phyloP scores from a whole-genome alignment of 345 rosid genomes.

The Eucalyptus regnans region DNA sequence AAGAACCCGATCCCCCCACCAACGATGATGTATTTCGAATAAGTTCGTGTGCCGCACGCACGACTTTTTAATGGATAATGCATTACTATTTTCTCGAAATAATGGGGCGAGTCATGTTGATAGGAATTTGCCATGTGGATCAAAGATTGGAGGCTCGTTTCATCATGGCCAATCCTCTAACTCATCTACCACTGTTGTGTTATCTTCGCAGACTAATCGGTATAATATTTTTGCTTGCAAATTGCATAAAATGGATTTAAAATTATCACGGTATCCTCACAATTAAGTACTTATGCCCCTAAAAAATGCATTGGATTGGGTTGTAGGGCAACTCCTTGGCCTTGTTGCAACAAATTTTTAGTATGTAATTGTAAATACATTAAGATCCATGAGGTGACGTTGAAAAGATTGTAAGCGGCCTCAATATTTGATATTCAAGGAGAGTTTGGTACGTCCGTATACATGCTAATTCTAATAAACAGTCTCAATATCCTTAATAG shows the following conservation, averaged over 20 bases:
- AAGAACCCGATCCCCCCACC: background rate
- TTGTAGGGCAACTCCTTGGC: background rate
- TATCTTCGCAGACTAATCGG: background rate
- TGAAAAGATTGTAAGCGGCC: background rate
- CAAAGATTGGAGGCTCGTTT: fast-evolving
- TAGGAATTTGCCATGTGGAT: fast-evolving
- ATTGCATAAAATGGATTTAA: background rate
- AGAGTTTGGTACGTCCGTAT: background rate
- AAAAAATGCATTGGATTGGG: background rate
- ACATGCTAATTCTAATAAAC: background rate
- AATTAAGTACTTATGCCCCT: background rate
- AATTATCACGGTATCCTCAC: background rate
- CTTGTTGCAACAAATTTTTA: fast-evolving
- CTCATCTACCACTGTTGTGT: fast-evolving
- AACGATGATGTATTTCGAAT: background rate
- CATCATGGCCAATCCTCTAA: background rate
- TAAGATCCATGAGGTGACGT: background rate
- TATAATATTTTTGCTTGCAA: background rate
- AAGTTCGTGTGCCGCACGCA: fast-evolving
- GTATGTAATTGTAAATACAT: background rate
- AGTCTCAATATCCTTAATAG: background rate
- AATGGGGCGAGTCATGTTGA: background rate
- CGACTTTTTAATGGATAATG: fast-evolving
- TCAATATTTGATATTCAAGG: background rate
- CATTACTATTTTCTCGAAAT: fast-evolving